Conservation (phyloP, 106 monocot genomes). For the Acanthochlamys bracteata region DNA sequence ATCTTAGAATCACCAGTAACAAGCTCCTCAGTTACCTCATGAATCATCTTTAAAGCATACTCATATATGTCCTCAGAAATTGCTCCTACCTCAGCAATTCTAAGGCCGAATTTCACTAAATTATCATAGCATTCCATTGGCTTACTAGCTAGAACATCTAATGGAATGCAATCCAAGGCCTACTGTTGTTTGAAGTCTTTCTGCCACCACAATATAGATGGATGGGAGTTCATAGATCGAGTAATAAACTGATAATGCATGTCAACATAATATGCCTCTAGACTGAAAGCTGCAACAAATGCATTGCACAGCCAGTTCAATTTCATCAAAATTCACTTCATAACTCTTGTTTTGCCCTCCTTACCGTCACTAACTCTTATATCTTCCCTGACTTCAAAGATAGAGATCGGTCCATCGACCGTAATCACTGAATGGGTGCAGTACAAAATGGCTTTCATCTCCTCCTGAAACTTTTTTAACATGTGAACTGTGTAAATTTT, state of each 20-base stretch:
- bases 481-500: constrained; percentile 46
- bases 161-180: constrained; percentile 15
- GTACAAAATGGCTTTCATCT: constrained; percentile 48
- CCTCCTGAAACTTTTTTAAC: constrained; percentile 55
- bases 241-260: constrained; percentile 35
- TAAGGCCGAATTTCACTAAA: constrained; percentile 29
- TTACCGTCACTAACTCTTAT: constrained; percentile 34
- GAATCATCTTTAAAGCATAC: constrained; percentile 27
- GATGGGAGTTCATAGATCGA: constrained; percentile 47
- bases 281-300: constrained; percentile 34
- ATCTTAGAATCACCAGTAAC: constrained; percentile 21
- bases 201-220: constrained; percentile 32
- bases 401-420: constrained; percentile 35
- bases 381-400: constrained; percentile 41
- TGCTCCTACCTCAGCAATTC: constrained; percentile 30
- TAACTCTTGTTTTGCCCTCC: constrained; percentile 34
- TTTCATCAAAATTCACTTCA: constrained; percentile 34
- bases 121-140: constrained; percentile 30
- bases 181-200: constrained; percentile 33
- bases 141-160: constrained; percentile 25
- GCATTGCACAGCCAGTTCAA: constrained; percentile 24
- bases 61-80: constrained; percentile 27
- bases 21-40: constrained; percentile 29
- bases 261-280: constrained; percentile 39
- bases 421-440: constrained; percentile 29